phyloP scores from a whole-genome alignment of 1,139 yeast species.

The Ashbya aceris region DNA sequence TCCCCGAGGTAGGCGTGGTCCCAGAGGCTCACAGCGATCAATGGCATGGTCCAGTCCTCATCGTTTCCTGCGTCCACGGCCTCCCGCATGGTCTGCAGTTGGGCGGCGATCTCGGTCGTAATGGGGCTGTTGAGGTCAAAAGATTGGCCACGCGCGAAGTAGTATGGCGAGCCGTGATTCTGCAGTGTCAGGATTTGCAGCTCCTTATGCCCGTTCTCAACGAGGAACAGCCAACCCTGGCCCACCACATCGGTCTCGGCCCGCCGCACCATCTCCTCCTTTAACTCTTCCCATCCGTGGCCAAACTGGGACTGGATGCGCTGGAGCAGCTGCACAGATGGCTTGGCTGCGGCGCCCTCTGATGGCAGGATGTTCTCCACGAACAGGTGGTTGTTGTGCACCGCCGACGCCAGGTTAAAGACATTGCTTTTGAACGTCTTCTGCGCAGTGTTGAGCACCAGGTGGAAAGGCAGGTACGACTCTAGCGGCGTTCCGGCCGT shows the following conservation, averaged over 20 bases:
- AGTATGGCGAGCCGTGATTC: slow-evolving; percentile 88
- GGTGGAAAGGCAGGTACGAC: slow-evolving; percentile 67
- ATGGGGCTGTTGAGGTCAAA: slow-evolving; percentile 63
- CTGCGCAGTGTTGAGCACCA: slow-evolving; percentile 63
- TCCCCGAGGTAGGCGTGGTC: slow-evolving; percentile 77
- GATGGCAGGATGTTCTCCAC: slow-evolving; percentile 52
- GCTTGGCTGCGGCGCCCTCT: slow-evolving; percentile 32
- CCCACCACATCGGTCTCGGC: slow-evolving; percentile 45
- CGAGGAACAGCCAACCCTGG: slow-evolving; percentile 82
- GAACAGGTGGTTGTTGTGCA: slow-evolving; percentile 86
- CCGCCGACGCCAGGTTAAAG: slow-evolving; percentile 84
- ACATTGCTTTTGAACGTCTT: slow-evolving; percentile 59
- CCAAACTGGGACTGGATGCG: slow-evolving; percentile 22
- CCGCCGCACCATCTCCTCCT: slow-evolving; percentile 34
- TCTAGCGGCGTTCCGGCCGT: slow-evolving; percentile 79
- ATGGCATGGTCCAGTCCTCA: slow-evolving; percentile 66
- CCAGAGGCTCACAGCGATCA: slow-evolving; percentile 79
- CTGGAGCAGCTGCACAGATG: slow-evolving; percentile 37
- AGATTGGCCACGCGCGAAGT: slow-evolving; percentile 63
- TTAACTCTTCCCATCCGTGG: slow-evolving; percentile 25
- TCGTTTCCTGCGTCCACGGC: slow-evolving; percentile 35
- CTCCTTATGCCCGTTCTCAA: slow-evolving; percentile 62
- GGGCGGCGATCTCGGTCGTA: slow-evolving; percentile 43
- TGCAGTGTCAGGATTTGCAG: slow-evolving; percentile 57
- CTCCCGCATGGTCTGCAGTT: slow-evolving; percentile 39